phyloP scores from a whole-genome alignment of 192 early-diverging fungal species.

The Coemansia sp. region DNA sequence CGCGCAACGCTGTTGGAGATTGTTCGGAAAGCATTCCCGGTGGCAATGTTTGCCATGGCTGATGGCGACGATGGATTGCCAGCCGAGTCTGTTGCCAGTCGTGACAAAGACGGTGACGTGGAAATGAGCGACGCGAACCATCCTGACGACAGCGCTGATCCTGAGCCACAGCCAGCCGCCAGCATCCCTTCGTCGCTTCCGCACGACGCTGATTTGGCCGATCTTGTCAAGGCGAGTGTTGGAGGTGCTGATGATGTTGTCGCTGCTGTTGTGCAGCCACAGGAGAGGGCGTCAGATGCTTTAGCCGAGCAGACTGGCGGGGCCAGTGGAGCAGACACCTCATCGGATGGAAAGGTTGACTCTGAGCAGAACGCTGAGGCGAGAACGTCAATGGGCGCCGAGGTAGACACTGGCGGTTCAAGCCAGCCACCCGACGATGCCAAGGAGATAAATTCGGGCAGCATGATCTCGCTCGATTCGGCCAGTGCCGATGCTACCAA shows the following conservation, averaged over 20 bases:
- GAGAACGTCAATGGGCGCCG: background rate
- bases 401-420: background rate
- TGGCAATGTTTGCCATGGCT: conserved; percentile 15
- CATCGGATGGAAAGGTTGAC: background rate
- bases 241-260: too few relatives aligned
- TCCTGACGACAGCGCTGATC: background rate
- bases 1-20: conserved; percentile 35
- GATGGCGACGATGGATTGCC: conserved; percentile 35
- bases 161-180: background rate
- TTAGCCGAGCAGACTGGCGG: too few relatives aligned
- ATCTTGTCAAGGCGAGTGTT: too few relatives aligned
- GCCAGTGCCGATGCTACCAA: background rate
- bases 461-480: conserved; percentile 1
- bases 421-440: background rate
- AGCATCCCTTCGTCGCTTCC: too few relatives aligned
- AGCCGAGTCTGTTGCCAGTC: background rate
- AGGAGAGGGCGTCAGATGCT: too few relatives aligned
- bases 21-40: conserved; percentile 33
- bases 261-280: too few relatives aligned
- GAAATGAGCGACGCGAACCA: conserved; percentile 1
- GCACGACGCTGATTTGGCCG: too few relatives aligned
- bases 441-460: background rate
- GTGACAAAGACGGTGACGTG: conserved; percentile 8
- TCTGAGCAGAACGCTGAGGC: background rate
- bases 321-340: too few relatives aligned